Percentiles rank a stretch among this genome's conserved stretches.
Evolutionary conservation across 1,284 basidiomycete genomes (phyloP).

Genomic region (Ustilago esculenta): DNA sequence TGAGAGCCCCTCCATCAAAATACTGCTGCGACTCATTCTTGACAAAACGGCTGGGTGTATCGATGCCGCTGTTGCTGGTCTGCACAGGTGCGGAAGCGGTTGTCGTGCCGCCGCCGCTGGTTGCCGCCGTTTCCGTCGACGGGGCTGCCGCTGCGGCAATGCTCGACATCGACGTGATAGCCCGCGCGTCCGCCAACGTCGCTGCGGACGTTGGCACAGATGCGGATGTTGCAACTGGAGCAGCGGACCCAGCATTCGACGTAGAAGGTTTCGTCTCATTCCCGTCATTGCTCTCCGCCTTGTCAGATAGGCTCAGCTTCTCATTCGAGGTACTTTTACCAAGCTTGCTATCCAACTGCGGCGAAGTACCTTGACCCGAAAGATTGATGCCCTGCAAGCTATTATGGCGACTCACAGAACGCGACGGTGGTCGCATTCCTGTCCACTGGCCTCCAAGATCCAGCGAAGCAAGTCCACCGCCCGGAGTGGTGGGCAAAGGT

Average conservation of each 20-base stretch:
- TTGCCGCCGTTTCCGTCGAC: slow-evolving; percentile 4
- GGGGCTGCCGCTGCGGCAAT: slow-evolving; percentile 5
- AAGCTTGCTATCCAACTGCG: slow-evolving; percentile 30
- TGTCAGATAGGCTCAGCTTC: slow-evolving; percentile 23
- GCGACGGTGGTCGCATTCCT: slow-evolving; percentile 47
- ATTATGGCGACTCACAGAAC: slow-evolving; percentile 44
- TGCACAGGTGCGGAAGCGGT: slow-evolving; percentile 25
- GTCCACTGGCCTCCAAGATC: slow-evolving; percentile 48
- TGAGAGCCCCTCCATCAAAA: slow-evolving; percentile 58
- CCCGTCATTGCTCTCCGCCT: slow-evolving; percentile 3
- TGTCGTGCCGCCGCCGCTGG: slow-evolving; percentile 1
- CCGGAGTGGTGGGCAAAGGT: slow-evolving; percentile 24
- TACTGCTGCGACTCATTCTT: slow-evolving; percentile 48
- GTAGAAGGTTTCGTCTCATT: slow-evolving; percentile 7
- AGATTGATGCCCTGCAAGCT: slow-evolving; percentile 44
- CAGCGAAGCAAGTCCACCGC: slow-evolving; percentile 32
- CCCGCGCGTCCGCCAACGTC: slow-evolving; percentile 1
- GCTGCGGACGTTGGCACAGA: slow-evolving; percentile 5
- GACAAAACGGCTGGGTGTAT: slow-evolving; percentile 49
- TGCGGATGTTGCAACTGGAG: slow-evolving; percentile 6
- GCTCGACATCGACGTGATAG: slow-evolving; percentile 2
- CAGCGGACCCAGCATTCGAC: neutral
- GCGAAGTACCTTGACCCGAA: slow-evolving; percentile 28
- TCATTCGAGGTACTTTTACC: slow-evolving; percentile 38
- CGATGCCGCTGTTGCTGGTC: slow-evolving; percentile 34